Evolutionary conservation across 352 stramenopile species (phyloP).

Genomic region (Globisporangium apiculatum): DNA sequence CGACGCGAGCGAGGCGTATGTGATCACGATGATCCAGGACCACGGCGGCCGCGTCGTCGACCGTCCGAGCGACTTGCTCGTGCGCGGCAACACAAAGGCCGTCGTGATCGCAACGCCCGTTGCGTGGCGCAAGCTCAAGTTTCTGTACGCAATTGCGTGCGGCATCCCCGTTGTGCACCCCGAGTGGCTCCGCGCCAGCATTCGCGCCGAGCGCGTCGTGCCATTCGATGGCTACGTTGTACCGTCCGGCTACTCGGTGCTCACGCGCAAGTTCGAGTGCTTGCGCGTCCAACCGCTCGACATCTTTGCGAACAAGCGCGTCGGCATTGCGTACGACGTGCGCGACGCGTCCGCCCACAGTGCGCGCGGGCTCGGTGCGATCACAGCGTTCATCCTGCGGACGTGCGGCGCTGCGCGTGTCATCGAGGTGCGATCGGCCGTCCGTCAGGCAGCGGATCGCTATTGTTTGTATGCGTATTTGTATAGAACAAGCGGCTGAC

Average conservation of each 20-base stretch:
- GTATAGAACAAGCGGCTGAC: too few species aligned
- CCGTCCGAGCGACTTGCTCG: constrained; percentile 37
- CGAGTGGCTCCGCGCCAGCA: constrained; percentile 70
- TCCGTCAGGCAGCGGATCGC: too few species aligned
- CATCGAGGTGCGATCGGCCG: constrained; percentile 29
- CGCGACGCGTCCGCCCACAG: constrained; percentile 19
- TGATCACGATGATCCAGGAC: constrained; percentile 57
- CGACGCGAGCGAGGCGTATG: constrained; percentile 32
- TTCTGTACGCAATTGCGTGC: constrained; percentile 71
- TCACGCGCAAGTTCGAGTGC: constrained; percentile 62
- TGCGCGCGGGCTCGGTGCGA: constrained; percentile 31
- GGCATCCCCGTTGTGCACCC: constrained; percentile 79
- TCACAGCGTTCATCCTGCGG: constrained; percentile 56
- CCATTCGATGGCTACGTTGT: constrained; percentile 68
- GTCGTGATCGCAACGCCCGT: constrained; percentile 71
- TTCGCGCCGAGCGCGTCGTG: constrained; percentile 33
- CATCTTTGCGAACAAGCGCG: constrained; percentile 52
- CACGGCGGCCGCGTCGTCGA: constrained; percentile 55
- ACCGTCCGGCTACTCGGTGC: constrained; percentile 56
- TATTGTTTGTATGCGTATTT: too few species aligned
- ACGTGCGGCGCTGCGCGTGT: constrained; percentile 53
- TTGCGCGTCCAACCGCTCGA: constrained; percentile 29
- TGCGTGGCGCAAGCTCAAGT: constrained; percentile 76
- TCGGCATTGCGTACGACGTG: constrained; percentile 58
- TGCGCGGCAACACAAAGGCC: constrained; percentile 38